phyloP scores from a whole-genome alignment of 345 rosid genomes.

The Acer yangbiense region DNA sequence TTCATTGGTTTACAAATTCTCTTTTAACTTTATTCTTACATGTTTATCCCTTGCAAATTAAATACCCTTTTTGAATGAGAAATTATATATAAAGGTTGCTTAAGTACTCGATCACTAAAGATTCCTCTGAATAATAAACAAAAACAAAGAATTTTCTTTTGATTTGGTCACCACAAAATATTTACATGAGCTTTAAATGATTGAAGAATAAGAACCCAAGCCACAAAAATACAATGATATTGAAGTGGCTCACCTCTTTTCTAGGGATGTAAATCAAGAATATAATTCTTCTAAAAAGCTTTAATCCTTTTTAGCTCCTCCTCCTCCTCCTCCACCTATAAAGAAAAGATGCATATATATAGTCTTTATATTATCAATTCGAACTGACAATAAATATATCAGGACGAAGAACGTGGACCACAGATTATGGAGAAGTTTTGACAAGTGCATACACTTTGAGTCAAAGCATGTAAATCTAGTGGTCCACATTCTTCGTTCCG shows the following conservation, averaged over 20 bases:
- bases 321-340: conserved; percentile 7
- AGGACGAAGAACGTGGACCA: no score
- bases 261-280: conserved; percentile 6
- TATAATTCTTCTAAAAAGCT: conserved; percentile 21
- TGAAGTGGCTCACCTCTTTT: no score
- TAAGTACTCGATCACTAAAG: not conserved
- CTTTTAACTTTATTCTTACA: conserved; percentile 26
- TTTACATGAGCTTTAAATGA: conserved; percentile 24
- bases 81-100: not conserved
- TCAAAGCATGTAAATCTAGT: no score
- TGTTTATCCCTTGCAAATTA: conserved; percentile 10
- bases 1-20: conserved; percentile 4
- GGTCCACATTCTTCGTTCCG: no score
- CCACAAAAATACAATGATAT: not conserved
- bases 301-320: conserved; percentile 21
- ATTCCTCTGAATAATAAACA: not conserved
- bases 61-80: conserved; percentile 14
- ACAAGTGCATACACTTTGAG: no score
- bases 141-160: conserved; percentile 1
- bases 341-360: conserved; percentile 3
- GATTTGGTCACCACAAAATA: conserved; percentile 13
- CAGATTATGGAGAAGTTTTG: no score
- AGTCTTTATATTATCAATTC: no score
- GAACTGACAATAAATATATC: no score
- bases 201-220: conserved; percentile 39